phyloP scores from a whole-genome alignment of 2,329 filamentous ascomycete genomes.

The Trichoderma sp. region DNA sequence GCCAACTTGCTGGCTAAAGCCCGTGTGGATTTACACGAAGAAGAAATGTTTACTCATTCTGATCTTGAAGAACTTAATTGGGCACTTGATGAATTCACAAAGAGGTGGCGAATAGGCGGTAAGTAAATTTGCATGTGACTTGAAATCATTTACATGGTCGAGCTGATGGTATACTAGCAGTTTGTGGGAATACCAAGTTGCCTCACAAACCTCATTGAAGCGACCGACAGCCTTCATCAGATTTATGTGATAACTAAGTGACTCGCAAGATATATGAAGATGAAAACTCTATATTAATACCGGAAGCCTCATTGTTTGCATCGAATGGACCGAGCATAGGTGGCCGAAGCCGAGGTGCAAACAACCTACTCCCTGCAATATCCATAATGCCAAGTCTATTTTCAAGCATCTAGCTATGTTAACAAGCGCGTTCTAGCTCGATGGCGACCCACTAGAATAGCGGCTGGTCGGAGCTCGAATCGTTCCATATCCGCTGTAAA shows the following conservation, averaged over 20 bases:
- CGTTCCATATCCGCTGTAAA: background rate
- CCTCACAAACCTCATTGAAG: background rate
- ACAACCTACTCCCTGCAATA: too few species aligned
- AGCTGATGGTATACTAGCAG: background rate
- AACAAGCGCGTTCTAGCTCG: background rate
- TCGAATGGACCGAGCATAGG: background rate
- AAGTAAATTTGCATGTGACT: background rate
- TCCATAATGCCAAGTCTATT: background rate
- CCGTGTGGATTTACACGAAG: background rate
- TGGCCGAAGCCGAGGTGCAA: background rate
- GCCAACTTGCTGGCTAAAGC: background rate
- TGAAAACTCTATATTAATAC: fast-evolving
- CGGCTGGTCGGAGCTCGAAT: background rate
- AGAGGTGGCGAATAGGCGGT: constrained; percentile 8
- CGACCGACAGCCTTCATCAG: too few species aligned
- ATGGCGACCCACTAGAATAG: background rate
- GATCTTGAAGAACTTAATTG: background rate
- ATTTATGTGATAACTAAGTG: background rate
- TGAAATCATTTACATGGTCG: background rate
- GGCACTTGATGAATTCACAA: background rate
- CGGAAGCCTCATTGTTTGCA: background rate
- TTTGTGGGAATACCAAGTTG: background rate
- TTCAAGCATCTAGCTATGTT: background rate
- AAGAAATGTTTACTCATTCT: background rate
- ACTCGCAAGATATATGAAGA: background rate